Evolutionary conservation across 257 asterid species (phyloP).

Genomic region (Rhazya stricta): DNA sequence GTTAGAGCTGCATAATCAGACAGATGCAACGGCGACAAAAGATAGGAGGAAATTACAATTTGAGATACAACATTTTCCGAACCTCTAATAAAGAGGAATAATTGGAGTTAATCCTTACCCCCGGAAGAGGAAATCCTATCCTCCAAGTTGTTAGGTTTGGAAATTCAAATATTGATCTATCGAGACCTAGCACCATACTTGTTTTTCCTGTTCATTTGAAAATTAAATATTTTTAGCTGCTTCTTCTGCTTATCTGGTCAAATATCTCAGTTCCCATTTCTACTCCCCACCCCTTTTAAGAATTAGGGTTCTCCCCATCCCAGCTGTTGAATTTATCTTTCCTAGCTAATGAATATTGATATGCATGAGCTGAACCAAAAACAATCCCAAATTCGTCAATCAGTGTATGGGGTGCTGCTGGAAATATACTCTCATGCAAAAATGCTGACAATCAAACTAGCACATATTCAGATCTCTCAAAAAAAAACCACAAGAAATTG

Average conservation of each 20-base stretch:
- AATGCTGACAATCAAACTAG: not conserved
- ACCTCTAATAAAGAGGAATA: not conserved
- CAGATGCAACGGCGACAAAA: not conserved
- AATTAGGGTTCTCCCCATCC: not conserved
- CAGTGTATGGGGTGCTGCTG: not conserved
- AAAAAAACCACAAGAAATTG: conserved; percentile 10
- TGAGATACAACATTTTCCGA: not conserved
- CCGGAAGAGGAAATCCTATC: not conserved
- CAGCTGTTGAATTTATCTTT: not conserved
- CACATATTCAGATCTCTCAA: conserved; percentile 3
- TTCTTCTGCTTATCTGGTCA: not conserved
- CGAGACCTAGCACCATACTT: not conserved
- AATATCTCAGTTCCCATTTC: not conserved
- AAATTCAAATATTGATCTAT: not conserved
- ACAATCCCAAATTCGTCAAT: not conserved
- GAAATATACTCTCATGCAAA: not conserved
- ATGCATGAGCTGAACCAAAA: not conserved
- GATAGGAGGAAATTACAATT: not conserved
- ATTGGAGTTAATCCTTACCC: not conserved
- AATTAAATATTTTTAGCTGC: not conserved
- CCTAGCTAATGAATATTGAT: not conserved
- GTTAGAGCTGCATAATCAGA: conserved; percentile 4
- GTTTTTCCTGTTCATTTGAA: not conserved
- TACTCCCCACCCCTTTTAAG: not conserved
- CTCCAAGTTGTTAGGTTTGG: not conserved